Conservation (phyloP, 306 rosid genomes). For the Malus domestica region ASM211411v1 NC_041802.1:8968501-8969000, state of each 20-base stretch:
- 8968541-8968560: slow-evolving; percentile 4
- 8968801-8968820: background rate
- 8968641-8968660: background rate
- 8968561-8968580: slow-evolving; percentile 13
- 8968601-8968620: slow-evolving; percentile 76
- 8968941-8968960: too few species aligned
- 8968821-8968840: background rate
- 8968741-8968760: background rate
- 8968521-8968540: too few species aligned
- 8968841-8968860: background rate
- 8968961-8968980: too few species aligned
- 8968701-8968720: background rate
- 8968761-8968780: background rate
- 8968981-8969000: too few species aligned
- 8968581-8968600: slow-evolving; percentile 81
- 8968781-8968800: too few species aligned
- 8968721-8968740: background rate
- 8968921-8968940: too few species aligned
- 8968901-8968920: too few species aligned
- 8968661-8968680: background rate
- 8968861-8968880: background rate
- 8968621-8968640: background rate
- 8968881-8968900: background rate
- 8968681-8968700: background rate
- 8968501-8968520: too few species aligned